Conservation (phyloP, 306 rosid genomes). For the Gastrolobium villosum region DNA sequence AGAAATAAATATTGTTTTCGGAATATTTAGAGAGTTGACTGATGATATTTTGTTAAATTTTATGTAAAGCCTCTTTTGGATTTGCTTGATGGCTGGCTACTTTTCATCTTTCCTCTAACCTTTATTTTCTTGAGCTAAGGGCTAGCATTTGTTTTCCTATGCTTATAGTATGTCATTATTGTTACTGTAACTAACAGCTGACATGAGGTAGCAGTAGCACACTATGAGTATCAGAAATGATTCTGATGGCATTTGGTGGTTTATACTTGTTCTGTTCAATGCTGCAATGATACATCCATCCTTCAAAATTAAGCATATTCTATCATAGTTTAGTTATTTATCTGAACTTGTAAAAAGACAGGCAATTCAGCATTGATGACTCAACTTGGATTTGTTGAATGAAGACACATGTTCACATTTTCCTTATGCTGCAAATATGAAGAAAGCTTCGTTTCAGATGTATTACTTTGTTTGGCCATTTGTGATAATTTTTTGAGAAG, state of each 20-base stretch:
- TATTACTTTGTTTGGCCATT: background rate
- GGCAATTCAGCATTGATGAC: slow-evolving; percentile 29
- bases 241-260: slow-evolving; percentile 30
- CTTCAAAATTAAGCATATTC: slow-evolving; percentile 57
- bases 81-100: slow-evolving; percentile 7
- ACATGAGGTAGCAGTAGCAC: background rate
- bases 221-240: slow-evolving; percentile 8
- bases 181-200: background rate
- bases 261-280: slow-evolving; percentile 41
- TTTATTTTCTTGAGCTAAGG: slow-evolving; percentile 6
- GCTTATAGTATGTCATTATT: slow-evolving; percentile 10
- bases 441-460: slow-evolving; percentile 23
- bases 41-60: slow-evolving; percentile 30
- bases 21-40: background rate
- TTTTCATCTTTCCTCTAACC: slow-evolving; percentile 14
- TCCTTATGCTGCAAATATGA: slow-evolving; percentile 34
- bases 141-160: background rate
- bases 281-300: slow-evolving; percentile 65
- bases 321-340: slow-evolving; percentile 25
- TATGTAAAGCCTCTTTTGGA: background rate
- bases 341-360: slow-evolving; percentile 17
- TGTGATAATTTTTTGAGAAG: too few species aligned
- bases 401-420: slow-evolving; percentile 34
- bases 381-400: slow-evolving; percentile 24
- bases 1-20: background rate